phyloP scores from a whole-genome alignment of 352 stramenopile species.

The Phytophthora lateralis region DNA sequence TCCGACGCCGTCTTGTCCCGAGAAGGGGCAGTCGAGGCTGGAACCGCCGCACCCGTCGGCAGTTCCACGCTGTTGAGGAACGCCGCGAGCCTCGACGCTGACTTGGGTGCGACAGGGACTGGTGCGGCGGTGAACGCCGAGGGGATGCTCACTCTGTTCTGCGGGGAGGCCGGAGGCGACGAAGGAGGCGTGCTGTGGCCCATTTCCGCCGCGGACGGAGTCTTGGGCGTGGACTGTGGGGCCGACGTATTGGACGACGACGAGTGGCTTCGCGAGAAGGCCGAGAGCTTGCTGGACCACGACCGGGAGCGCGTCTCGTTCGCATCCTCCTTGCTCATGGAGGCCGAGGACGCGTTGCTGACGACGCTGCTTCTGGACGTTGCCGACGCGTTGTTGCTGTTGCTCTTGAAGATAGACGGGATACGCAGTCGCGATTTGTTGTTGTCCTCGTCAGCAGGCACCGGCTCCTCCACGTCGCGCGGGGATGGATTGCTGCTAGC shows the following conservation, averaged over 20 bases:
- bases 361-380: slow-evolving; percentile 41
- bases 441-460: slow-evolving; percentile 28
- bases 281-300: slow-evolving; percentile 69
- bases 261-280: slow-evolving; percentile 55
- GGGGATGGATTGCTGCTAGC: slow-evolving; percentile 38
- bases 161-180: slow-evolving; percentile 33
- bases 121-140: slow-evolving; percentile 38
- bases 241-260: slow-evolving; percentile 43
- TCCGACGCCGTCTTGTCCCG: slow-evolving; percentile 23
- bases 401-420: slow-evolving; percentile 60
- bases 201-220: slow-evolving; percentile 19
- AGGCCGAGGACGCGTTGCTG: slow-evolving; percentile 41
- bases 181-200: slow-evolving; percentile 29
- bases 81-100: slow-evolving; percentile 57
- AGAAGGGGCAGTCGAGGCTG: slow-evolving; percentile 20
- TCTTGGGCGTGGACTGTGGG: slow-evolving; percentile 31
- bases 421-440: slow-evolving; percentile 54
- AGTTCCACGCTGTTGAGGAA: slow-evolving; percentile 69
- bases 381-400: slow-evolving; percentile 14
- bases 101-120: slow-evolving; percentile 27
- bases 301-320: slow-evolving; percentile 37
- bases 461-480: slow-evolving; percentile 31
- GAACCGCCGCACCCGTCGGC: slow-evolving; percentile 9
- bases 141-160: slow-evolving; percentile 37
- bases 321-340: slow-evolving; percentile 37